Base-by-base conservation (phyloP, 1,284 basidiomycete genomes). In the Apiotrichum montevideense region DNA sequence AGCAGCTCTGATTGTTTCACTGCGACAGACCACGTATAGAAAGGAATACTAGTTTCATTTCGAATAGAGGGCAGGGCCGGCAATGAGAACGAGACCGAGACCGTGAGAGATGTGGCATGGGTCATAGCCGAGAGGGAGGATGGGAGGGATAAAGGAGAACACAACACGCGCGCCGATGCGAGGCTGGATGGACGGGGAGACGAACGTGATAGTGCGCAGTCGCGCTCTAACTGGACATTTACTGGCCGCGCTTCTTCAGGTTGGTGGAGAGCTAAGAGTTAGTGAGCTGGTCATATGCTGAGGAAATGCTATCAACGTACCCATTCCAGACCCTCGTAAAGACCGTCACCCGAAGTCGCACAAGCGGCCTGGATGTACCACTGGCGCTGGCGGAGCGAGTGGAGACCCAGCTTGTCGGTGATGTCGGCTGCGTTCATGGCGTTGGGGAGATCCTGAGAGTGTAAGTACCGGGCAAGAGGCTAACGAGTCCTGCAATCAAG, bases 311-410 rank as follows among this genome's bases (percentile, higher is more conserved):
- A 41, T 4, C 5, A 4, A 65, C 76, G 66, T 49, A 79, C 74
- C 91, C 91, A 95, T 80, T 96, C 92, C 67, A 96, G 83, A 80
- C 95, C 95, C 81, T 99, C 96, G 79, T 98, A 98, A 63, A 98
- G 84, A 82, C 95, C 95, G 77, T 99, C 96, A 73, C 96, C 96
- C 71, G 90, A 94, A 54, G 96, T 98, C 59, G 96, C 96, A 77
- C 96, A 99, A 49, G 96, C 95, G 67, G 96, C 92, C 86, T 98
- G 96, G 76, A 99, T 98, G 81, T 95, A 98, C 95, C 94, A 97
- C 64, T 88, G 90, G 81, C 96, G 84, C 82, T 98, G 90, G 77
- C 93, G 87, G 74, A 98, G 85, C 63, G 90, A 90, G 78, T 98
- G 95, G 59, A 98, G 86, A 64, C 96, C 96, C 67, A 99, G 90